A percentile compares a stretch with the other conserved stretches of the same genome.
phyloP scores from a whole-genome alignment of 345 rosid genomes.

The Gossypium longicalyx region DNA sequence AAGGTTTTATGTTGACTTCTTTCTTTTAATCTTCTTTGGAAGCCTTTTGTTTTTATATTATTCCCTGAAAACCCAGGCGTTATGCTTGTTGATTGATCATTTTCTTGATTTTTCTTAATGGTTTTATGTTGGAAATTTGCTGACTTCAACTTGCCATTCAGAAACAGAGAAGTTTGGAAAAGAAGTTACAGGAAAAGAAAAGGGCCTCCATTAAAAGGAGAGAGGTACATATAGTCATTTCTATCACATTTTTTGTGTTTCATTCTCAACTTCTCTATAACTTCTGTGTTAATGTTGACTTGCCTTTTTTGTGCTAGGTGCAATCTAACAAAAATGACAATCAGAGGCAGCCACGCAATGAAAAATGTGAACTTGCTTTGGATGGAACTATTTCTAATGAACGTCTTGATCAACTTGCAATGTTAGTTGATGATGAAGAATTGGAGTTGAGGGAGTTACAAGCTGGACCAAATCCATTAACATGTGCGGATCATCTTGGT shows the following conservation, averaged over 20 bases:
- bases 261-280: conserved; percentile 10
- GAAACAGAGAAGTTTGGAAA: conserved; percentile 58
- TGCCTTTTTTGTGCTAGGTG: conserved; percentile 43
- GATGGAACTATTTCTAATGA: conserved; percentile 39
- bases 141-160: conserved; percentile 25
- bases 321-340: conserved; percentile 31
- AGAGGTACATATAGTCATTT: conserved; percentile 42
- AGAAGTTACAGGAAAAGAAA: conserved; percentile 44
- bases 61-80: neutral
- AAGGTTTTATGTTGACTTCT: neutral
- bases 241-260: conserved; percentile 12
- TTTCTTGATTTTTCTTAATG: conserved; percentile 4
- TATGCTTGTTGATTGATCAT: neutral
- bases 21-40: conserved; percentile 10
- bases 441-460: conserved; percentile 75
- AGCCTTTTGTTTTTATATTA: neutral
- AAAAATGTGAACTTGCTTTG: conserved; percentile 66
- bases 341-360: conserved; percentile 33
- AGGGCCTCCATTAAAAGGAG: conserved; percentile 42
- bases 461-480: conserved; percentile 50
- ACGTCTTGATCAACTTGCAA: conserved; percentile 33
- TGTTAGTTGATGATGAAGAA: conserved; percentile 86
- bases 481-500: conserved; percentile 64
- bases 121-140: conserved; percentile 14
- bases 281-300: conserved; percentile 10